Base-by-base conservation (phyloP, 768 basidiomycete species). In the Tulasnella sp. region DNA sequence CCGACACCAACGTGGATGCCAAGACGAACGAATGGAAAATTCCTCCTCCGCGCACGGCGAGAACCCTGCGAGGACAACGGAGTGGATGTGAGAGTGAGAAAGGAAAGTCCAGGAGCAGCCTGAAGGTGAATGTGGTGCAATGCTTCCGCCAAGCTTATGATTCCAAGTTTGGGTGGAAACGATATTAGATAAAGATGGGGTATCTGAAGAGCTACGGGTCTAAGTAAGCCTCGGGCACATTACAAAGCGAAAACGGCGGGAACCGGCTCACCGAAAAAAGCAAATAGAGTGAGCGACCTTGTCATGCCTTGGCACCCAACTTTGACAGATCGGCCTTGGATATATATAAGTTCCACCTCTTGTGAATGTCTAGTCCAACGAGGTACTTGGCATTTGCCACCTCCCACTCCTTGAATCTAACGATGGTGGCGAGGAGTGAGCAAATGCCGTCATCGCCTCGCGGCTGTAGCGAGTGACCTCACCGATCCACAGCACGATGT, bases 391-490 rank as follows among this genome's bases (percentile, higher is more conserved):
- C 61, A 67, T 67, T 67, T 29, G 61, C 61, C 7, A 35, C 61
- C 61, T 67, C 61, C 61, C 61, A 67, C 32, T 67, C 61, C 11
- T 67, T 67, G 29, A 67, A 67, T 67, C 61, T 67, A 29, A 67
- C 26, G 29, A 67, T 10, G 51, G n/a, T 4, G 61, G 16, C 6
- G n/a, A 15, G 26, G 61, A 35, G 26, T 67, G 16, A 67, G 61
- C 11, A 13, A 6, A 67, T 67, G 61, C 61, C 61, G 61, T 67
- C 61, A 67, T 67, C 61, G 61, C 61, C 61, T 67, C 61, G 32
- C 61, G 61, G 61, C 61, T 29, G 61, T 23, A 67, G 61, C 13
- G 61, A 67, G 32, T 35, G 29, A 67, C 23, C 61, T 67, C 61
- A 67, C 61, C 61, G 61, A 67, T 67, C 61, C 61, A 67, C 61